Evolutionary conservation across 257 asterid species (phyloP), one percentile per base, ranked within the genome.

Genomic region (Lavandula angustifolia): DNA sequence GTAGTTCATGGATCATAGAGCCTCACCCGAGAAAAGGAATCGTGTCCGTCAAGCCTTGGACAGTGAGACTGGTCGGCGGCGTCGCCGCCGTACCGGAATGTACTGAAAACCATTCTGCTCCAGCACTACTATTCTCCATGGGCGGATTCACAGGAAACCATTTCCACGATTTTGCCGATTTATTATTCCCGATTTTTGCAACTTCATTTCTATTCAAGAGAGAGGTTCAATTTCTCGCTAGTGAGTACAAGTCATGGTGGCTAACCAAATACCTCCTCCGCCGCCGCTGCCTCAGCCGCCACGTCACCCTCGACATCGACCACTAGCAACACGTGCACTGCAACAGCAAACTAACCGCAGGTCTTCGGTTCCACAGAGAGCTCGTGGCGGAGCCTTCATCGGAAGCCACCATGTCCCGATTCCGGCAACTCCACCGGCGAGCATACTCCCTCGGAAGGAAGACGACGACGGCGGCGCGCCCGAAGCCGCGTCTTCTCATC

Each of bases 121-220:
- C 95, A 5, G 89, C 94, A 2, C 29, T 89, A 14, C 76, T 87
- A 5, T 85, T 87, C 74, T 87, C 95, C 9, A 66, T 74, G 3
- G 88, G 84, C 27, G 97, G 97, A 11, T 85, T 2, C 43, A 16
- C 88, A 0, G 95, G 97, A 10, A 89, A 89, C 22, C 79, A 73
- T 46, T 89, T 85, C 80, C 95, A 89, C 34, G 97, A 85, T 48
- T 87, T 83, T 33, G 66, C 91, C 7, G 95, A 89, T 55, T 12
- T 84, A 27, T 9, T 89, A 5, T 7, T 85, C 0, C 97, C 97
- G 3, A 10, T 87, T 4, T 87, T 76, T 62, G 27, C 87, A 9
- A 81, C 84, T 14, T 81, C 89, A 0, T 70, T 43, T 6, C 50
- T 41, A 8, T 87, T 80, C 81, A 44, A 71, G 2, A 62, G 55